Base-by-base conservation (phyloP, 2,329 filamentous ascomycete species). In the Colletotrichum sidae region DNA sequence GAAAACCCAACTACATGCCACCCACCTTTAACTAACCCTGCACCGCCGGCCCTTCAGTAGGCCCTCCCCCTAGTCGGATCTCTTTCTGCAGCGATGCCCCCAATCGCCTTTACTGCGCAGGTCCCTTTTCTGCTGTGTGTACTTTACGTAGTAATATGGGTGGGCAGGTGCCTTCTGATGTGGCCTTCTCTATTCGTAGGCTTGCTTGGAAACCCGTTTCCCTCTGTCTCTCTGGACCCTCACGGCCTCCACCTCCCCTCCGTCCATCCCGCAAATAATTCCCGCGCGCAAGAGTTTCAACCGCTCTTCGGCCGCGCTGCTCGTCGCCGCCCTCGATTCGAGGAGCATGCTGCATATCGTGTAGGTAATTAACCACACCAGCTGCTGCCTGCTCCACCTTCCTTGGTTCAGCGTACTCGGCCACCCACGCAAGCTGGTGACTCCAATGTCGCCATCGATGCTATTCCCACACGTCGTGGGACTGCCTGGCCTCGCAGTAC, bases 221-320 rank as follows among this genome's bases (percentile, higher is more conserved):
- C 50, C 35, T 5, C 25, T 5, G 25, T 25, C 25, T 25, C 25
- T 25, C 25, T 25, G 25, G 25, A 5, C 25, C 25, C 25, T 25
- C 4, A 25, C 34, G 25, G 46, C 25, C 57, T 46, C 51, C 49
- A 15, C 47, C 9, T 47, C 47, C 46, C 50, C 35, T 57, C 63
- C 53, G 52, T 35, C 59, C 58, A 57, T 66, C 52, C 63, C 58
- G 58, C 25, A 25, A 25, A 25, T 56, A 66, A 56, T 53, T 62
- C 58, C 63, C 63, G 63, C 63, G 62, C 58, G 63, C 46, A 51
- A 57, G 35, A 59, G 49, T 8, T 61, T 25, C 25, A 25, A 25
- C 4, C 25, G 25, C 25, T 25, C 25, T 25, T 25, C 4, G 25
- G 25, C 25, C 25, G 25, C 25, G 25, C 25, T 25, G 25, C 25